Base-by-base conservation (phyloP, 371 early-diverging fungal genomes). In the Mucor racemosus region DNA sequence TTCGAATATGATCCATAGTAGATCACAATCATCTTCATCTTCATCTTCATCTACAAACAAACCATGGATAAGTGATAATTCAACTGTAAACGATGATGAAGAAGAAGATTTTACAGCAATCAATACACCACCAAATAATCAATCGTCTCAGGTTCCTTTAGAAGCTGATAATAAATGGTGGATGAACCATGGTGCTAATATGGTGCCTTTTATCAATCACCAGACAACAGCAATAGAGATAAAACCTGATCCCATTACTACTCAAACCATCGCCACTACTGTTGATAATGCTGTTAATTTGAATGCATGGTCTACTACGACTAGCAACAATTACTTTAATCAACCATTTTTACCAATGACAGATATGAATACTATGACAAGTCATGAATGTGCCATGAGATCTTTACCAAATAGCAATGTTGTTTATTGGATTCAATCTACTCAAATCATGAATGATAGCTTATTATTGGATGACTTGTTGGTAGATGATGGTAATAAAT, bases 11-110 rank as follows among this genome's bases (percentile, higher is more conserved):
- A 31, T 42, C 11, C 67, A 67, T 61, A 67, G 62, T 11, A 53
- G 57, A 38, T 67, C 67, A 56, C 67, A 67, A 44, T 67, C 67
- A 10, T 67, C n/a, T n/a, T n/a, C 67, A 41, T 44, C 62, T 7
- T 54, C n/a, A n/a, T n/a, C 54, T 26, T 62, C 54, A 39, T 62
- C 62, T 13, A 54, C 54, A 55, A 34, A 55, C n/a, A 55, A 40
- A 39, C 40, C 33, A 17, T 56, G 44, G 57, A 34, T 39, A 10
- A 64, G 46, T 21, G 64, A 64, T 44, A 42, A 39, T 35, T 64
- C 64, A 14, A 64, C 55, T 3, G 55, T 41, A 15, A 40, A 56
- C 8, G 63, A 63, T 9, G 55, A 64, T 11, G 60, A 59, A 4
- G 39, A 33, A 19, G 34, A 19, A 19, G 56, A 56, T n/a, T 5